phyloP scores from a whole-genome alignment of 495 filamentous ascomycete species.

The Penicillium subrubescens region DNA sequence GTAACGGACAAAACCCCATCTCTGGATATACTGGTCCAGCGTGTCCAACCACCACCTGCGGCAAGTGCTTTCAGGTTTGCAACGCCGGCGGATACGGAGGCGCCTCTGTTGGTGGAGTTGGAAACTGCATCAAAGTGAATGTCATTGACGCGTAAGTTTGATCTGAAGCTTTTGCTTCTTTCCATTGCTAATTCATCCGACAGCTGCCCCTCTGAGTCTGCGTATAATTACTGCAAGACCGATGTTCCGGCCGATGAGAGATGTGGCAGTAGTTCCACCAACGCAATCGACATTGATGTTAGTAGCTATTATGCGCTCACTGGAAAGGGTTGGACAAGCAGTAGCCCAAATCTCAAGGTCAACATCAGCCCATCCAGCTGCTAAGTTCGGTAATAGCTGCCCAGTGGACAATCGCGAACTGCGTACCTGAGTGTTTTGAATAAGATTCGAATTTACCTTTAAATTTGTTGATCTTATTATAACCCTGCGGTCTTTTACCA shows the following conservation, averaged over 20 bases:
- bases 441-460: no score
- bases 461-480: no score
- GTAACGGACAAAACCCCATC: neutral
- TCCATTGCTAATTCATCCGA: neutral
- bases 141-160: neutral
- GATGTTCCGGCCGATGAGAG: neutral
- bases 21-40: neutral
- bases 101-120: neutral
- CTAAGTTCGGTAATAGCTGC: neutral
- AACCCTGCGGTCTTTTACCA: no score
- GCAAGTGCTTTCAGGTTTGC: neutral
- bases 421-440: neutral
- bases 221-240: neutral
- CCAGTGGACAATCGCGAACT: neutral
- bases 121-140: neutral
- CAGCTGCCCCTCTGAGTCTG: neutral
- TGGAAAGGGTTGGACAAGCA: neutral
- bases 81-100: neutral
- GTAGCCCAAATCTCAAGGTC: neutral
- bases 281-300: neutral
- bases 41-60: neutral
- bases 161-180: neutral
- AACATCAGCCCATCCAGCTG: neutral
- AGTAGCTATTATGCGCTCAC: neutral
- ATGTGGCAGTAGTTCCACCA: neutral